These are phyloP conservation scores for Aspergillus uvarum DNA, from an alignment of 2,329 filamentous ascomycete genomes.

Conservation along the genomic window DNA sequence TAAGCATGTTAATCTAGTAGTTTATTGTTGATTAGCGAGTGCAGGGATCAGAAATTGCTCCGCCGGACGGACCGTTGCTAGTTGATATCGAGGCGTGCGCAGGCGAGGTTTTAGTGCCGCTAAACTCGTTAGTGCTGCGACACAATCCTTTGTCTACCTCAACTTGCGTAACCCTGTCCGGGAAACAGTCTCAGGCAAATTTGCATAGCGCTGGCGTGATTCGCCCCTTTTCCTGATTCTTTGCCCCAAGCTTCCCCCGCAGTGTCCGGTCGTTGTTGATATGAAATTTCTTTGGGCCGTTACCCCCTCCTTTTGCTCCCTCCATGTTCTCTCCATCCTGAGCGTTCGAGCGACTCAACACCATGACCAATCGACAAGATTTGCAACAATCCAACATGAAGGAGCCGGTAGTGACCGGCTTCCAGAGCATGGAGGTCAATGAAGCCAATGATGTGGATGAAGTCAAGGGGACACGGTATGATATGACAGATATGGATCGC, in stretches of 20 bases:
- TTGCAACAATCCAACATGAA: not conserved
- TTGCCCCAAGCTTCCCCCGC: not conserved
- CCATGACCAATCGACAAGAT: not conserved
- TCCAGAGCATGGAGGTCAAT: slow-evolving; percentile 9
- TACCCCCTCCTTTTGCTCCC: too few relatives aligned
- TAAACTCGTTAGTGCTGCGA: not conserved
- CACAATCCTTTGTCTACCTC: too few relatives aligned
- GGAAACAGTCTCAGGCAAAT: not conserved
- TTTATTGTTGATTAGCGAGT: too few relatives aligned
- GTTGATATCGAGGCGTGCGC: too few relatives aligned
- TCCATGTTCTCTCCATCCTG: not conserved
- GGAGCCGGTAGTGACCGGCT: not conserved
- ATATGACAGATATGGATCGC: slow-evolving; percentile 31
- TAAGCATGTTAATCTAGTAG: too few relatives aligned
- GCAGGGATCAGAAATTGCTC: not conserved
- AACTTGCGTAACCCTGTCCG: too few relatives aligned
- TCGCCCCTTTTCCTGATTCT: too few relatives aligned
- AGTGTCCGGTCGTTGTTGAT: not conserved
- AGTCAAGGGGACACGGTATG: slow-evolving; percentile 8
- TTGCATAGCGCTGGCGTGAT: not conserved
- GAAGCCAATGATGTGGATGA: not conserved
- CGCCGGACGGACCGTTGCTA: too few relatives aligned
- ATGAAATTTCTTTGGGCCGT: too few relatives aligned
- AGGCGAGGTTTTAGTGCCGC: too few relatives aligned
- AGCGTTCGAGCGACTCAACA: not conserved